Conservation (phyloP, 148 eudicot genomes). For the Fagopyrum tataricum region DNA sequence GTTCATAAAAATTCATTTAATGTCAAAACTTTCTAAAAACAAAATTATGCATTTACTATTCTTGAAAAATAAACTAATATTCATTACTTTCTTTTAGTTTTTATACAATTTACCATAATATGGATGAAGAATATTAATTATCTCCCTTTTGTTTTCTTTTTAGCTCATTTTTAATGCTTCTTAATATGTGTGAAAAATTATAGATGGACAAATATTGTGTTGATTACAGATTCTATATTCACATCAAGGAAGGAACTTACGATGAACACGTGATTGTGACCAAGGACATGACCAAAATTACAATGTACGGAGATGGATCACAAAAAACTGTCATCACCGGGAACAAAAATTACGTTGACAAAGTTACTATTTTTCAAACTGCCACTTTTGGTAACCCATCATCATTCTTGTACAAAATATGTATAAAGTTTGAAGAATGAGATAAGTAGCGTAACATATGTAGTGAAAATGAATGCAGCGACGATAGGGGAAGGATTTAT, state of each 20-base stretch:
- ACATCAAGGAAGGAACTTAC: conserved; percentile 63
- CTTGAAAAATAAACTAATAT: no score
- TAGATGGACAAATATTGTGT: no score
- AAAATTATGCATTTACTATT: no score
- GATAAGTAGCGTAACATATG: neutral
- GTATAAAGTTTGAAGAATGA: no score
- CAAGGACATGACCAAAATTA: conserved; percentile 64
- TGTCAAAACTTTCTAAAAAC: no score
- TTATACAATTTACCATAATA: neutral
- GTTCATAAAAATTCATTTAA: no score
- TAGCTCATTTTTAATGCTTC: no score
- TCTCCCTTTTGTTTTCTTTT: no score
- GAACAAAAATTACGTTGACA: conserved; percentile 64
- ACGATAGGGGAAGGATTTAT: conserved; percentile 66
- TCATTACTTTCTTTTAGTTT: no score
- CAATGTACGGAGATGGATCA: conserved; percentile 90
- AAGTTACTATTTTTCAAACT: conserved; percentile 51
- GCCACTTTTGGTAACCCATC: conserved; percentile 65
- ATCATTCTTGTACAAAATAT: neutral
- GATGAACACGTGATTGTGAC: conserved; percentile 64
- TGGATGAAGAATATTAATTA: no score
- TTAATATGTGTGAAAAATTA: no score
- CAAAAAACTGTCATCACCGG: conserved; percentile 69
- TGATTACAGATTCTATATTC: conserved; percentile 54
- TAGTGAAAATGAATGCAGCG: conserved; percentile 23